These are phyloP conservation scores for Pyrenochaeta sp. DNA, from an alignment of 2,329 filamentous ascomycete genomes.

Conservation along the genomic window DNA sequence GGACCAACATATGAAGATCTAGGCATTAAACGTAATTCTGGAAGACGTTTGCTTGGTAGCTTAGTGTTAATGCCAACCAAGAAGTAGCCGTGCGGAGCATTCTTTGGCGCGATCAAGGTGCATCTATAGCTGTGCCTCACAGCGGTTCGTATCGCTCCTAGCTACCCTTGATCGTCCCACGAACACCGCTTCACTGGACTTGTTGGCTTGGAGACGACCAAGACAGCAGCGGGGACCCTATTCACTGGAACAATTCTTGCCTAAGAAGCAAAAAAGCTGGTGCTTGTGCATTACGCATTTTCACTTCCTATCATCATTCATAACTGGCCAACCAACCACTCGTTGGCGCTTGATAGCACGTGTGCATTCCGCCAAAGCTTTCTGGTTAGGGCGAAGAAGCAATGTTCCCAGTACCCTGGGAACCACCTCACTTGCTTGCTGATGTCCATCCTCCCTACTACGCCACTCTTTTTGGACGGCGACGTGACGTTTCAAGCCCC, in stretches of 20 bases:
- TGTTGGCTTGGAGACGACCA: neutral
- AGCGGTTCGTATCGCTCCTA: constrained; percentile 1
- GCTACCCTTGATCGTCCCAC: neutral
- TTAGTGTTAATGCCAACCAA: neutral
- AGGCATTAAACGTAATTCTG: neutral
- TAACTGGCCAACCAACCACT: neutral
- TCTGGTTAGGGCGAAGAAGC: neutral
- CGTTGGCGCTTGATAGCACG: neutral
- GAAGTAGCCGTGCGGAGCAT: neutral
- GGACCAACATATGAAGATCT: neutral
- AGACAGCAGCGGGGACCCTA: neutral
- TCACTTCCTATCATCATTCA: neutral
- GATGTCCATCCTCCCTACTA: neutral
- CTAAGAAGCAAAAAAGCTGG: neutral
- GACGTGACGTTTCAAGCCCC: no score
- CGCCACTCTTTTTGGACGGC: neutral
- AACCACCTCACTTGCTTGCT: neutral
- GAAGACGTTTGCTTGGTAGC: neutral
- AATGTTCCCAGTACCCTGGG: constrained; percentile 1
- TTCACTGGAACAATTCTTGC: neutral
- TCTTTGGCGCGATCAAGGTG: constrained; percentile 3
- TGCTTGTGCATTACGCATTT: neutral
- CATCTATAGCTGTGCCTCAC: constrained; percentile 9
- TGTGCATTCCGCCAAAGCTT: neutral
- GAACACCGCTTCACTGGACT: neutral